phyloP scores from a whole-genome alignment of 306 rosid genomes.

The Potentilla sterilis region DNA sequence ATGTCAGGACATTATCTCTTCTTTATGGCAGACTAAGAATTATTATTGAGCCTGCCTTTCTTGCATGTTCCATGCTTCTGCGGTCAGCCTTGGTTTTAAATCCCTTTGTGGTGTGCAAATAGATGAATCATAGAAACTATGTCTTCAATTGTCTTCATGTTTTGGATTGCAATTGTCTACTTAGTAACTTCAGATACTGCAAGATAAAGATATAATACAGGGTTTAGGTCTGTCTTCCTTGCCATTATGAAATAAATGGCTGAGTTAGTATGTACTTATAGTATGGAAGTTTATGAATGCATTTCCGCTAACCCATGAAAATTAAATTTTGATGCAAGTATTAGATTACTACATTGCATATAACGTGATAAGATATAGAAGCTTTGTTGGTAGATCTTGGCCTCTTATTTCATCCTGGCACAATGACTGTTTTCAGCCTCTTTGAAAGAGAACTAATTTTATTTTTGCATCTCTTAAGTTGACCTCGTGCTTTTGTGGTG shows the following conservation, averaged over 20 bases:
- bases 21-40: neutral
- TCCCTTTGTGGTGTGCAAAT: neutral
- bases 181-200: neutral
- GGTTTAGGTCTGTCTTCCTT: neutral
- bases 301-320: neutral
- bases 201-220: neutral
- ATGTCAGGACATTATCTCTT: neutral
- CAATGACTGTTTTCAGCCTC: neutral
- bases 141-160: neutral
- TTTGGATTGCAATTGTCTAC: neutral
- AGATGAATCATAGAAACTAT: neutral
- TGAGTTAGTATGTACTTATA: neutral
- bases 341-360: neutral
- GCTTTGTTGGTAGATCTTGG: neutral
- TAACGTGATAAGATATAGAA: neutral
- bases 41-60: neutral
- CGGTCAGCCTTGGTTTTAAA: neutral
- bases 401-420: neutral
- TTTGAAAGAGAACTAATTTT: neutral
- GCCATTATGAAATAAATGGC: neutral
- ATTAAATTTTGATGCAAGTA: neutral
- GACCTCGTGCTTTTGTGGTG: neutral
- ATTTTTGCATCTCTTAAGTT: neutral
- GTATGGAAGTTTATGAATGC: neutral
- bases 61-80: neutral